Evolutionary conservation across 495 filamentous ascomycete genomes (phyloP).

Genomic region (Aspergillus leporis): DNA sequence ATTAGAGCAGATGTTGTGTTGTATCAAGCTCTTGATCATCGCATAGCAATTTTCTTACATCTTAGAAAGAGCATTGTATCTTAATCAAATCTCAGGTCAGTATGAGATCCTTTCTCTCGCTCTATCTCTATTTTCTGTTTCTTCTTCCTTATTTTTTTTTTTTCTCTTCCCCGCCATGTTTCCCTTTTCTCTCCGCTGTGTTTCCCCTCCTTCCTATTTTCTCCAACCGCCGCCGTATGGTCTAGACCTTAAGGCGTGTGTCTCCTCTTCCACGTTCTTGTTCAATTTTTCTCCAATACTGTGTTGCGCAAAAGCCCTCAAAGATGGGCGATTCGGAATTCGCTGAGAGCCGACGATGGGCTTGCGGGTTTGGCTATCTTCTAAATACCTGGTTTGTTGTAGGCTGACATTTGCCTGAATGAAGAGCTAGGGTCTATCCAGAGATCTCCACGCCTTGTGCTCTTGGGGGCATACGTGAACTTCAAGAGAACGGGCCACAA

Average conservation of each 20-base stretch:
- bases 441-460: not conserved
- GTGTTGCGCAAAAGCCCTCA: not conserved
- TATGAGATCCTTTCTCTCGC: not conserved
- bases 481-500: not conserved
- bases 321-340: not conserved
- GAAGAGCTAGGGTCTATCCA: not conserved
- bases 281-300: not conserved
- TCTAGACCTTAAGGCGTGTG: not conserved
- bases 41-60: not conserved
- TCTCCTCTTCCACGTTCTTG: not conserved
- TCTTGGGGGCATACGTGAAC: not conserved
- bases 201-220: slow-evolving; percentile 3
- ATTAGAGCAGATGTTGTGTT: not conserved
- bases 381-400: not conserved
- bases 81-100: not conserved
- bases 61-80: not conserved
- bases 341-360: not conserved
- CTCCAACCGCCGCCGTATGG: not conserved
- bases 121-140: not conserved
- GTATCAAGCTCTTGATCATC: not conserved
- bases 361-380: slow-evolving; percentile 16
- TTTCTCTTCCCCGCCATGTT: not conserved
- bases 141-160: not conserved
- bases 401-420: not conserved
- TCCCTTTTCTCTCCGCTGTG: not conserved